Evolutionary conservation across 345 rosid species (phyloP), one percentile per base, ranked within the genome.

Genomic region (Cardamine resedifolia): DNA sequence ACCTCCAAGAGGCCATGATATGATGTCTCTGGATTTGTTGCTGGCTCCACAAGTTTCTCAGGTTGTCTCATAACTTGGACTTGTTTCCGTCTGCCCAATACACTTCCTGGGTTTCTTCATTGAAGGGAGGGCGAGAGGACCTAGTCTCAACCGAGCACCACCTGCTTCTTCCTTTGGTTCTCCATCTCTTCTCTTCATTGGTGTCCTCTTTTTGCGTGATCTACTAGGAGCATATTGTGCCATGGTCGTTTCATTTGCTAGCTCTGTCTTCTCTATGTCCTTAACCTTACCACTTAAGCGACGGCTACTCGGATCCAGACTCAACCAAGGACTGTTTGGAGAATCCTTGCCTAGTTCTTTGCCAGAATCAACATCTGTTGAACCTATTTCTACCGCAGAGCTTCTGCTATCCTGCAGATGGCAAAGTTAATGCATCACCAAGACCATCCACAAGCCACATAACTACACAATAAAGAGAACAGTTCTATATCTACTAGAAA

Each of bases 281-380:
- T 64, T 79, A 38, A 79, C 58, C 77, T 81, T 85, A 41, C 41
- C 55, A 39, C 55, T 56, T 45, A 76, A 62, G 67, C 71, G 68
- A 31, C 47, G 79, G 64, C 81, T 80, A 75, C 80, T 78, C 10
- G 88, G 78, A 81, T 89, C 90, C 76, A 91, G 84, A 78, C 89
- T 94, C 79, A 90, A 78, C 96, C 96, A 89, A 55, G 96, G 86
- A 59, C 76, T 75, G 77, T 78, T 72, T 34, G 79, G 58, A 45
- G 70, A 59, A 58, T 86, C 92, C 70, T 78, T 86, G 50, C 79
- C 80, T 28, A 81, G 72, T 57, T 73, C 82, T 79, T 78, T 76
- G 28, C 78, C 77, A 73, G 68, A 73, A 67, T 80, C 80, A 28
- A 51, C 77, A 51, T 72, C 76, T 5, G 44, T 50, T 56, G 70